phyloP scores from a whole-genome alignment of 257 asterid species.

The Nicotiana attenuata region DNA sequence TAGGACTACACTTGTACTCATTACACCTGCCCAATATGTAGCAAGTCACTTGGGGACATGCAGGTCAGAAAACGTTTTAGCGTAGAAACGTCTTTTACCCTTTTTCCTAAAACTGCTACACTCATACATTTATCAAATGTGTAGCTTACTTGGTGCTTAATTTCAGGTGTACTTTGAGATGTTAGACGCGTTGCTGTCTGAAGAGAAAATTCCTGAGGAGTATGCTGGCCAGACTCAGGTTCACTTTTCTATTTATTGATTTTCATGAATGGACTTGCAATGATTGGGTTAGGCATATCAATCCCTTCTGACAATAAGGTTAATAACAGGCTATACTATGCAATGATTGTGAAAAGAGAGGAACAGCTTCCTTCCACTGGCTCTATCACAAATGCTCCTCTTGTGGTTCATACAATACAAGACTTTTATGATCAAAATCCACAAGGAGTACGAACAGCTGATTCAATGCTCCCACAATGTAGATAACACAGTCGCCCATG shows the following conservation, averaged over 20 bases:
- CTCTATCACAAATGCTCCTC: conserved; percentile 72
- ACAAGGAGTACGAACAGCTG: conserved; percentile 2
- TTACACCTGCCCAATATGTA: conserved; percentile 83
- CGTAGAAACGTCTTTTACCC: background rate
- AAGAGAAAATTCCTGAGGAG: conserved; percentile 82
- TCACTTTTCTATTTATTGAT: background rate
- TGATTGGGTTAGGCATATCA: background rate
- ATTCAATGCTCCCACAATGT: background rate
- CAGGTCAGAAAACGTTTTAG: conserved; percentile 36
- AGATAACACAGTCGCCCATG: background rate
- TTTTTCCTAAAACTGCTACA: background rate
- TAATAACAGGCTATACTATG: conserved; percentile 62
- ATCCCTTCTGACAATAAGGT: background rate
- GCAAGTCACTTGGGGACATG: conserved; percentile 98
- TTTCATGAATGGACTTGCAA: background rate
- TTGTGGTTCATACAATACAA: conserved; percentile 83
- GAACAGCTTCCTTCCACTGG: conserved; percentile 73
- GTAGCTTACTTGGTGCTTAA: conserved; percentile 3
- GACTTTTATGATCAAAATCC: conserved; percentile 46
- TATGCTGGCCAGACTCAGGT: conserved; percentile 77
- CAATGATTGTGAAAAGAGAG: conserved; percentile 83
- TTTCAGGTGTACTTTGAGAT: conserved; percentile 74
- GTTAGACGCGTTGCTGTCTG: conserved; percentile 82
- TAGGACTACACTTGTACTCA: conserved; percentile 84
- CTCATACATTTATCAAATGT: background rate